phyloP scores from a whole-genome alignment of 805 yeast genomes.

The Saturnispora serradocipensis region DNA sequence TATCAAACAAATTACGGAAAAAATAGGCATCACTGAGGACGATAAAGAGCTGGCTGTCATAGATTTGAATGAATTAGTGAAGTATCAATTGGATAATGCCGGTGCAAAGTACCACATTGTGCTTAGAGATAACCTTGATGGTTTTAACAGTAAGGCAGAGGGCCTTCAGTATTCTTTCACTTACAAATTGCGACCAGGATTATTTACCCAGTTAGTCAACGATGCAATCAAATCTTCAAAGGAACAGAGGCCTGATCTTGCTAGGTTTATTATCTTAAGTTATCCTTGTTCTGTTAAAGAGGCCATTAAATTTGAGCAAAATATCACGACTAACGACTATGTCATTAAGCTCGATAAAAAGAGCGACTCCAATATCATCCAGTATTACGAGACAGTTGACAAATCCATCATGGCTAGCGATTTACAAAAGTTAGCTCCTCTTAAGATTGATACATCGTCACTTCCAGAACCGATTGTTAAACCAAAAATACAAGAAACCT shows the following conservation, averaged over 20 bases:
- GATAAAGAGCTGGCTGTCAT: slow-evolving; percentile 27
- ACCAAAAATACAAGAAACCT: neutral
- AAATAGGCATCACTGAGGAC: slow-evolving; percentile 7
- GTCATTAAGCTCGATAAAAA: slow-evolving; percentile 27
- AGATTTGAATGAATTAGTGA: slow-evolving; percentile 43
- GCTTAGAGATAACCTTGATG: slow-evolving; percentile 34
- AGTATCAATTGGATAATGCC: slow-evolving; percentile 32
- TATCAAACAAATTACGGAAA: slow-evolving; percentile 11
- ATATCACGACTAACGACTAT: slow-evolving; percentile 41
- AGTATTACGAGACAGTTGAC: slow-evolving; percentile 59
- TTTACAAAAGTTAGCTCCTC: slow-evolving; percentile 12
- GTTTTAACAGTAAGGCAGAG: slow-evolving; percentile 21
- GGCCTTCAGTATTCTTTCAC: slow-evolving; percentile 24
- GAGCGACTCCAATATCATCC: slow-evolving; percentile 42
- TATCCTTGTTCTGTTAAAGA: slow-evolving; percentile 58
- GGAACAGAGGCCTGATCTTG: slow-evolving; percentile 27
- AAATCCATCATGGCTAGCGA: slow-evolving; percentile 31
- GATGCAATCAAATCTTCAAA: slow-evolving; percentile 24
- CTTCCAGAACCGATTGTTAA: neutral
- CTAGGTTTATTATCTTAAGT: slow-evolving; percentile 42
- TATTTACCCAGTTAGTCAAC: slow-evolving; percentile 42
- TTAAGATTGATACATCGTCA: neutral
- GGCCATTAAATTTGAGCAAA: slow-evolving; percentile 66
- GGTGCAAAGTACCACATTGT: slow-evolving; percentile 39
- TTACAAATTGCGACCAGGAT: slow-evolving; percentile 32